Evolutionary conservation across 2,329 filamentous ascomycete species (phyloP), one percentile per base, ranked within the genome.

Genomic region (Zasmidium angulare): DNA sequence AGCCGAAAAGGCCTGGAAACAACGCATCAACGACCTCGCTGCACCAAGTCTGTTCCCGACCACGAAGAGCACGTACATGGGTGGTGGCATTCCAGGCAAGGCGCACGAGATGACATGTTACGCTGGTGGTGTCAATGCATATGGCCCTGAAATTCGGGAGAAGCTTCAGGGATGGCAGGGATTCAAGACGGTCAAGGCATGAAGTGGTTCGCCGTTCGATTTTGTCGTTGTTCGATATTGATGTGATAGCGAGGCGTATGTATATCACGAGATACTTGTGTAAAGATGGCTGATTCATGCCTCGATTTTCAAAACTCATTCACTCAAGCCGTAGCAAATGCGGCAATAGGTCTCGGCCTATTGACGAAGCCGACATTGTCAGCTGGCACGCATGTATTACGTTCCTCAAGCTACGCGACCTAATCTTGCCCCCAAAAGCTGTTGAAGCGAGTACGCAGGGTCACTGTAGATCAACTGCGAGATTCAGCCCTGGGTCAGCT

Each of bases 61-160:
- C 2, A 67, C 67, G 2, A 52, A 62, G 20, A 66, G 61, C 31
- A 69, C 65, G 19, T 71, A 71, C 50, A 69, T 70, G 69, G 68
- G 69, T n/a, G 59, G 62, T n/a, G 64, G 61, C 1, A 57, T 69
- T 4, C 67, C 67, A 0, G 67, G 67, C 50, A 68, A 68, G 62
- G 62, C 62, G 48, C 62, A 67, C 43, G 67, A 69, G 56, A 68
- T 68, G 69, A 66, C 65, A 26, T 69, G 67, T 50, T 71, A 70
- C 57, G 64, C 69, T 12, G 69, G 69, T 29, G 69, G 69, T 40
- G 61, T 69, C 1, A 56, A 65, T 53, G 63, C 61, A 9, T 71
- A 71, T 58, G 63, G 60, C 1, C 64, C 66, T 26, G 69, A 70
- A 58, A 71, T 71, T 29, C 51, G 68, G 26, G 50, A 50, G 3